Conservation (phyloP, 2,329 filamentous ascomycete genomes). For the Epichloe uncinata region DNA sequence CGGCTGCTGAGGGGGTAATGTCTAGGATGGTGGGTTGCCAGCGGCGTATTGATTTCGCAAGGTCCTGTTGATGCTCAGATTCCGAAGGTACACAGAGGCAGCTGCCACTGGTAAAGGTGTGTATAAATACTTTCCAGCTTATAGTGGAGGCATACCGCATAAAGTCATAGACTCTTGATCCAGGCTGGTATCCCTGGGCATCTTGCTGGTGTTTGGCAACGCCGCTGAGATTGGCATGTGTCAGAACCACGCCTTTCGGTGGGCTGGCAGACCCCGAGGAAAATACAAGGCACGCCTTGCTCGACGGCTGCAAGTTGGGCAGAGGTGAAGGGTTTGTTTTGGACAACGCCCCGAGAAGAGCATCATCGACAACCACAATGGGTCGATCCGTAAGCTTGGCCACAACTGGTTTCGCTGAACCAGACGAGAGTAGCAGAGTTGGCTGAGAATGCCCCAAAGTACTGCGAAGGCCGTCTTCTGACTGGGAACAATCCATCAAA, state of each 20-base stretch:
- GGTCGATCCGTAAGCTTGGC: neutral
- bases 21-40: constrained; percentile 1
- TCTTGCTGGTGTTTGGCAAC: constrained; percentile 1
- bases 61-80: neutral
- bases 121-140: neutral
- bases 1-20: neutral
- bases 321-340: neutral
- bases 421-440: neutral
- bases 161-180: constrained; percentile 6
- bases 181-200: constrained; percentile 1
- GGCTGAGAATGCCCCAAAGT: neutral
- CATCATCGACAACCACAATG: neutral
- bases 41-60: neutral
- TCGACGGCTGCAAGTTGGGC: neutral
- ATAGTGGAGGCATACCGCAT: constrained; percentile 1
- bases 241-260: neutral
- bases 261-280: neutral
- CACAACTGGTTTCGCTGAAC: neutral
- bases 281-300: neutral
- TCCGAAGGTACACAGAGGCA: constrained; percentile 1
- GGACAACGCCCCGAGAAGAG: neutral
- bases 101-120: neutral
- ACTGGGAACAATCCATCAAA: neutral
- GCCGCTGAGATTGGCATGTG: constrained; percentile 2
- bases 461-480: neutral